A percentile compares a stretch with the other conserved stretches of the same genome.
These are phyloP conservation scores for Isoetes taiwanensis DNA, from an alignment of 75 land plant genomes.

Conservation along the genomic window DNA sequence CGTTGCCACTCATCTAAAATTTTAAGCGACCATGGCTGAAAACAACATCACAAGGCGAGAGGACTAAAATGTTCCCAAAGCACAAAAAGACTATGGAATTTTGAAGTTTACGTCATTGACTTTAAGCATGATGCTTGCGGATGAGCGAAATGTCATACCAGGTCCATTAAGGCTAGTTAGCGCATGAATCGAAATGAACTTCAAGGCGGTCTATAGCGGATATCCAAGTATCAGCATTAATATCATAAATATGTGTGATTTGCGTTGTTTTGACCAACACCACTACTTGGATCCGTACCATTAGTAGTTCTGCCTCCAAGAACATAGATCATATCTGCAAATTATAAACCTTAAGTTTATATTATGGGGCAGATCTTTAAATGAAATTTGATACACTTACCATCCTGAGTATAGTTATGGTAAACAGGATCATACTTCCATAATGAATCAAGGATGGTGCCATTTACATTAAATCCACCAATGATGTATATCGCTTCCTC, in stretches of 20 bases:
- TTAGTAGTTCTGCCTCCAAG: slow-evolving; percentile 22
- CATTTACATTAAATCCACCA: slow-evolving; percentile 17
- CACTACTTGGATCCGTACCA: neutral
- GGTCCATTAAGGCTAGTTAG: slow-evolving; percentile 22
- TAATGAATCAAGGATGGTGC: slow-evolving; percentile 12
- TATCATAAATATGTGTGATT: slow-evolving; percentile 23
- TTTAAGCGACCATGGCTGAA: too few relatives aligned
- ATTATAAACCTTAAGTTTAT: too few relatives aligned
- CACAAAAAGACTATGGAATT: too few relatives aligned
- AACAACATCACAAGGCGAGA: too few relatives aligned
- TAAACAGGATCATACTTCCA: slow-evolving; percentile 28
- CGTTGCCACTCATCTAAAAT: too few relatives aligned
- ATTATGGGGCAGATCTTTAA: too few relatives aligned
- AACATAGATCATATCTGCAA: slow-evolving; percentile 26
- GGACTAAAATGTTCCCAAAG: too few relatives aligned
- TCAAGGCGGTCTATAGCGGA: slow-evolving; percentile 11
- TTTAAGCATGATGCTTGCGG: too few relatives aligned
- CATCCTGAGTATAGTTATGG: slow-evolving; percentile 22
- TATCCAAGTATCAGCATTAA: slow-evolving; percentile 18
- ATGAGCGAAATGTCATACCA: too few relatives aligned
- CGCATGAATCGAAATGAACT: slow-evolving; percentile 27
- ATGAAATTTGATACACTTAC: slow-evolving; percentile 13
- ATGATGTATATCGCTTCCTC: slow-evolving; percentile 15
- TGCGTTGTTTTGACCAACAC: slow-evolving; percentile 9
- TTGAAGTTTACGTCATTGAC: too few relatives aligned